Evolutionary conservation across 768 basidiomycete species (phyloP).

Genomic region (Termitomyces sp.): DNA sequence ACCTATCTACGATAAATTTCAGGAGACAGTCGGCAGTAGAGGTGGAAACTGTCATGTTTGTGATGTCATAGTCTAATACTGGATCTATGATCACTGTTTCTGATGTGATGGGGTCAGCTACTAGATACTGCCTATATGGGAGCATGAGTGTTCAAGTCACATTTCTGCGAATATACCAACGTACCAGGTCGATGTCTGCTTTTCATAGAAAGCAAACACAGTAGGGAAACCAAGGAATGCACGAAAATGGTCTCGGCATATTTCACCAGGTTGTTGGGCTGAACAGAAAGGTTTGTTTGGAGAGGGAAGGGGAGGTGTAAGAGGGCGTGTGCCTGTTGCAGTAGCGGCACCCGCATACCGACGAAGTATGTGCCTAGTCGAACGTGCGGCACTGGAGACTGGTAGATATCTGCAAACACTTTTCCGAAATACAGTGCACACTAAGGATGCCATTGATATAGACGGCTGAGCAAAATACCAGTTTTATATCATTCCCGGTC

Average conservation of each 20-base stretch:
- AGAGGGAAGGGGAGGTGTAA: neutral
- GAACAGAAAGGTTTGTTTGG: neutral
- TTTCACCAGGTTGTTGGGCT: neutral
- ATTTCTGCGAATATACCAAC: neutral
- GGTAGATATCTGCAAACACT: neutral
- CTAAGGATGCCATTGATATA: neutral
- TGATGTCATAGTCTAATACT: conserved; percentile 32
- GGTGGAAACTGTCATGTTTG: conserved; percentile 28
- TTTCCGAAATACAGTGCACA: neutral
- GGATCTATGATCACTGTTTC: conserved; percentile 38
- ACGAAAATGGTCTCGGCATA: conserved; percentile 10
- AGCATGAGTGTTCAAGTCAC: neutral
- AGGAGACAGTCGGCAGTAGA: conserved; percentile 30
- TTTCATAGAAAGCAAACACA: conserved; percentile 24
- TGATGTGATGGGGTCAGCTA: conserved; percentile 51
- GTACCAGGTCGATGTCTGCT: conserved; percentile 20
- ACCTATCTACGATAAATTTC: conserved; percentile 25
- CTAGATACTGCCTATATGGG: conserved; percentile 42
- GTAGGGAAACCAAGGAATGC: conserved; percentile 12
- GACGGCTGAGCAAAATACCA: neutral
- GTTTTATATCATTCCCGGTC: neutral
- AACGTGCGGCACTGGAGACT: neutral
- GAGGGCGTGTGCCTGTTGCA: neutral
- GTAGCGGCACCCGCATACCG: neutral
- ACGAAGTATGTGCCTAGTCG: neutral